Base-by-base conservation (phyloP, 2,329 filamentous ascomycete genomes). In the Apiospora marii region DNA sequence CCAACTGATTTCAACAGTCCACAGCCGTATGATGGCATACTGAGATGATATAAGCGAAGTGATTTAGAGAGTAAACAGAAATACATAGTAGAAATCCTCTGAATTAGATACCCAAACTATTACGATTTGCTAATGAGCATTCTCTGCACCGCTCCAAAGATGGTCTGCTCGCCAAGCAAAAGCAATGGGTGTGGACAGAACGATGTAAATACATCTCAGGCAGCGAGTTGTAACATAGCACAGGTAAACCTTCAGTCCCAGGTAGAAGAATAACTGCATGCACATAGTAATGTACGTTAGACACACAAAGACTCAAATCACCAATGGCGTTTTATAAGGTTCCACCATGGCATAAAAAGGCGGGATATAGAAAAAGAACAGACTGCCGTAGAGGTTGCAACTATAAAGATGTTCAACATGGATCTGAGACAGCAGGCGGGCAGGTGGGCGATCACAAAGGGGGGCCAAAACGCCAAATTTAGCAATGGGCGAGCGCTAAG, bases 321-420 rank as follows among this genome's bases (percentile, higher is more conserved):
- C 22, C 58, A 64, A 64, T 64, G 34, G 10, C 58, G 34, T 41
- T 37, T 64, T 19, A 64, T 64, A 64, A 64, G 58, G 58, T 64
- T 64, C 34, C 58, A 64, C 34, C 34, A 41, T 41, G 37, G 37
- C 37, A 41, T 41, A 30, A 27, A 58, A 30, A 27, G 24, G 24
- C 14, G 34, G 14, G 10, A 19, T 3, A 61, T 3, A 61, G 7
- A 41, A 64, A 64, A 64, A 64, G 58, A 64, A 64, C 58, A 64
- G 34, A 41, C 58, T n/a, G 34, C n/a, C 58, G 58, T 24, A 64
- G 58, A 64, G 58, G 58, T 41, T 64, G 58, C 58, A 64, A 41
- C 58, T 64, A 64, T 41, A 41, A 64, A 41, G 58, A 64, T 64
- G 58, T 64, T 64, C 58, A 41, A 64, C 58, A 64, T 64, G 58